Conservation (phyloP, 169 alveolate species). For the Babesia ovis region DNA sequence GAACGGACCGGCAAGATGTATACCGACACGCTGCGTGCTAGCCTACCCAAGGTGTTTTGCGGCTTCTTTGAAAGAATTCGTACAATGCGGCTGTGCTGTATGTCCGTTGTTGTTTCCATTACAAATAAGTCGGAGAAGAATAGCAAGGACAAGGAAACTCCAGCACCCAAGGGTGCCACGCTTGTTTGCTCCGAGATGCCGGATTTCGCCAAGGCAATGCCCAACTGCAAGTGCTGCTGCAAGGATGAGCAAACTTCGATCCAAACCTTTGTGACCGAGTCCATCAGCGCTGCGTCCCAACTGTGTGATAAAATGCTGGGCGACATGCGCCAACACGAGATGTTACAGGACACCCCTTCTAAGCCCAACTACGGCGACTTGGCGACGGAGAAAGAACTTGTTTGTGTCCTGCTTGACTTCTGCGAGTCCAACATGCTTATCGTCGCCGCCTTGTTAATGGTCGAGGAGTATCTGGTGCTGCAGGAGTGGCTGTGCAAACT, state of each 20-base stretch:
- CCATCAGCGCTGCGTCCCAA: neutral
- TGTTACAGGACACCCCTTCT: neutral
- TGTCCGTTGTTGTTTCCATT: neutral
- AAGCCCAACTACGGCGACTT: neutral
- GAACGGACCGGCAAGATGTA: constrained; percentile 9
- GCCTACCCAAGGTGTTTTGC: neutral
- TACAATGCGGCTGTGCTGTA: constrained; percentile 3
- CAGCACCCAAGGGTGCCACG: neutral
- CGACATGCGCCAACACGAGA: neutral
- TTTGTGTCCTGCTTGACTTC: neutral
- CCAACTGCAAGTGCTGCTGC: constrained; percentile 19
- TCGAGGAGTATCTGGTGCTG: constrained; percentile 10
- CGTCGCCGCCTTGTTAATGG: neutral
- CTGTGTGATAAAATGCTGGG: neutral
- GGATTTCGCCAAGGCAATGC: neutral
- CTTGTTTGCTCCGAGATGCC: neutral
- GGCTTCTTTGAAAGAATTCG: neutral
- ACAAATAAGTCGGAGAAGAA: neutral
- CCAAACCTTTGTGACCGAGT: neutral
- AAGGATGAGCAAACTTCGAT: neutral
- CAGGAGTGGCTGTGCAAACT: constrained; percentile 31
- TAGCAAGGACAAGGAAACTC: neutral
- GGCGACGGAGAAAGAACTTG: neutral
- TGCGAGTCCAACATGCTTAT: constrained; percentile 19
- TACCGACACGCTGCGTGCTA: neutral